Base-by-base conservation (phyloP, 352 stramenopile genomes). In the Pilasporangium apinafurcum region DNA sequence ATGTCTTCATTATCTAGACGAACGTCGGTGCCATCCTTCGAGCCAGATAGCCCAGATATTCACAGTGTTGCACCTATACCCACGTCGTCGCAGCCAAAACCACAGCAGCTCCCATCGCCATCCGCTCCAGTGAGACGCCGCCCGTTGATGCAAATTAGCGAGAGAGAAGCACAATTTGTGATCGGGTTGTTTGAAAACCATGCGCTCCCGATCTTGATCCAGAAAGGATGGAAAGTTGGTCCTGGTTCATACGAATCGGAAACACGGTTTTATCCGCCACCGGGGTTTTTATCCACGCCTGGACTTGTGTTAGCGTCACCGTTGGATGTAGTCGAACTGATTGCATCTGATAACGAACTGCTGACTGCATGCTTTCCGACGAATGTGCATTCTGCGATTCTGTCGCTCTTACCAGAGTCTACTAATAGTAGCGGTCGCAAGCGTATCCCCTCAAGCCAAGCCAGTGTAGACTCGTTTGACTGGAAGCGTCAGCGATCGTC, bases 141-240 rank as follows among this genome's bases (percentile, higher is more conserved):
- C 2, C 39, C 54, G 16, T 12, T 46, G 3, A 55, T 86, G 16
- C 58, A 77, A n/a, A 69, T 88, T 18, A 91, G 66, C 25, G 78
- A 87, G 20, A 70, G 72, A 8, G 80, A 92, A 35, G 70, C 70
- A 5, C 76, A 88, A 43, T 86, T 90, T 36, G 67, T 91, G 8
- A 61, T 77, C 17, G 67, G 73, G 37, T 55, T 91, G 32, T 91
- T 93, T 47, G 81, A 93, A 34, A 90, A 79, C 41, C 71, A 93
- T 36, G 81, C 81, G 10, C 44, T 90, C 2, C 78, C 78, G 1
- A 62, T 62, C 45, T 48, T 93, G 12, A 34, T 86, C 22, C 73
- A 68, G 17, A 63, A 80, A 39, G 78, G 78, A 3, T 93, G 81
- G 81, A 67, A 60, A 8, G 57, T 86, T 4, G 62, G 83, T 39